Evolutionary conservation across 352 stramenopile species (phyloP).

Genomic region (Phytophthora tubulina): DNA sequence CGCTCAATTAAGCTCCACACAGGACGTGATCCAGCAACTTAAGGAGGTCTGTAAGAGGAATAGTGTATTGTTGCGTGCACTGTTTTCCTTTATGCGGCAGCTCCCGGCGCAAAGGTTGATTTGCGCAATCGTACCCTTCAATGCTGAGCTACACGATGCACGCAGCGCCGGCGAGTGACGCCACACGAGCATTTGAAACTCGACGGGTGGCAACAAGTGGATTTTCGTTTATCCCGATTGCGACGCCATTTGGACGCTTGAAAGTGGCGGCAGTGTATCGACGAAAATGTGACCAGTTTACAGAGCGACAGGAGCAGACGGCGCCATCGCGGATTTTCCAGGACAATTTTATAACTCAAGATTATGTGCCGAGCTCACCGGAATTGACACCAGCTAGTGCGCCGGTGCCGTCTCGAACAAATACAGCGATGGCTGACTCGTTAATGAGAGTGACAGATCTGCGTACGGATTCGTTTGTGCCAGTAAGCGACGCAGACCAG

Average conservation of each 20-base stretch:
- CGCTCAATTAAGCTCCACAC: conserved; percentile 38
- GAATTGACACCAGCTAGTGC: conserved; percentile 47
- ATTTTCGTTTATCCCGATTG: conserved; percentile 84
- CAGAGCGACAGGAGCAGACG: conserved; percentile 46
- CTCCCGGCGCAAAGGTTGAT: conserved; percentile 76
- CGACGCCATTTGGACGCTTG: conserved; percentile 79
- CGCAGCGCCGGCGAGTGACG: conserved; percentile 28
- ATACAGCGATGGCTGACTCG: conserved; percentile 25
- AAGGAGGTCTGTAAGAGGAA: conserved; percentile 87
- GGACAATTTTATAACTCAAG: conserved; percentile 86
- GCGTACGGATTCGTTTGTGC: conserved; percentile 50
- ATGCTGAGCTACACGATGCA: conserved; percentile 74
- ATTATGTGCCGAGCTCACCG: conserved; percentile 82
- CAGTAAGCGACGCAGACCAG: conserved; percentile 41
- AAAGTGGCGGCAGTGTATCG: conserved; percentile 78
- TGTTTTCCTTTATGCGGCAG: conserved; percentile 83
- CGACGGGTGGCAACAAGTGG: conserved; percentile 54
- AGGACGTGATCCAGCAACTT: conserved; percentile 83
- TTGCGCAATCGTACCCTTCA: conserved; percentile 71
- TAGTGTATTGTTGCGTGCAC: conserved; percentile 69
- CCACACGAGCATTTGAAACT: conserved; percentile 46
- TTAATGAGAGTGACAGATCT: conserved; percentile 30
- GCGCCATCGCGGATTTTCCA: conserved; percentile 65
- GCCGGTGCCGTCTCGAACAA: conserved; percentile 16
- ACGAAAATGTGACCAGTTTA: conserved; percentile 61